Base-by-base conservation (phyloP, 192 early-diverging fungal species). In the Chytriomyces hyalinus region DNA sequence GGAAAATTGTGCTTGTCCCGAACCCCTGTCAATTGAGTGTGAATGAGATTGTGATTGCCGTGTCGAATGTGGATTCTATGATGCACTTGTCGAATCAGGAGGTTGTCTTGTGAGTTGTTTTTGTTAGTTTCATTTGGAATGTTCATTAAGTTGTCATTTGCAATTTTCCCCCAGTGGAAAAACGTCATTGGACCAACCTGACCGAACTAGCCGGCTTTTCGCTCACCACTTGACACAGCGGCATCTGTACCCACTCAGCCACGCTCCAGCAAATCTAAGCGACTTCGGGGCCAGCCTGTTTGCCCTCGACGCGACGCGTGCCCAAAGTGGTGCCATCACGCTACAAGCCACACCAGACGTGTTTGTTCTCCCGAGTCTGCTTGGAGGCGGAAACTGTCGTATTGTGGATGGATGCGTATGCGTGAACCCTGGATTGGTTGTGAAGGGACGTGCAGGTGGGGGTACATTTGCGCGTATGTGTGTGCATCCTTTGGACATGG, bases 1-100 rank as follows among this genome's bases (percentile, higher is more conserved):
- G 65, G 46, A 77, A 77, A 26, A 22, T 77, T 59, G 4, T 76
- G 17, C 62, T 90, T 20, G 86, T 88, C 8, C 87, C 90, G 28
- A 99, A 99, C 80, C 97, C 97, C 9, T 89, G 89, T 4, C 92
- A 93, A 75, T 89, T 98, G 49, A 80, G 81, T 0, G 84, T 98
- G 76, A 97, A 99, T 80, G 96, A 95, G 71, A 83, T 93, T 45
- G 82, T 88, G 11, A 84, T 97, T 85, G 94, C 91, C 0, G 80
- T 94, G 36, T 90, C 88, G 62, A 94, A 89, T 6, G 84, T 89
- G 24, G 96, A 99, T 80, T 81, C 89, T 28, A 79, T 98, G 64
- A 87, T 90, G 65, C 91, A 92, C 53, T 70, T 98, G 6, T 83
- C 86, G 61, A 84, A 81, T 17, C 89, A 93, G 65, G 95, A 96